phyloP scores from a whole-genome alignment of 169 alveolate genomes.

The Plasmodium knowlesi region DNA sequence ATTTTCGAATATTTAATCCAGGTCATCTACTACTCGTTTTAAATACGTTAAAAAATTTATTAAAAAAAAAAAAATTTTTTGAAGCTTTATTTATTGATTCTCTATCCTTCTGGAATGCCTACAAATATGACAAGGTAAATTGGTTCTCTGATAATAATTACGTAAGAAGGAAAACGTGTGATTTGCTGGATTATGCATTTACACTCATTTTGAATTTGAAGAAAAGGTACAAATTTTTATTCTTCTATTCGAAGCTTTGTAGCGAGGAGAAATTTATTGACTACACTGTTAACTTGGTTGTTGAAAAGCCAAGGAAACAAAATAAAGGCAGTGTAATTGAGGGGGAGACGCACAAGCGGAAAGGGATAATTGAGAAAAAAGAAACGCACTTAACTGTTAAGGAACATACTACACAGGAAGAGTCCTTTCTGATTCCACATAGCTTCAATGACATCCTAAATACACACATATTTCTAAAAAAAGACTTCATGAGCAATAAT shows the following conservation, averaged over 20 bases:
- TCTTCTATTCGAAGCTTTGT: slow-evolving; percentile 47
- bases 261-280: slow-evolving; percentile 57
- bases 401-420: slow-evolving; percentile 16
- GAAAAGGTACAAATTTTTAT: slow-evolving; percentile 53
- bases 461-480: slow-evolving; percentile 63
- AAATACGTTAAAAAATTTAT: slow-evolving; percentile 64
- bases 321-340: neutral
- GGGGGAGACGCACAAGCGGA: neutral
- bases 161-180: slow-evolving; percentile 59
- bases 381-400: neutral
- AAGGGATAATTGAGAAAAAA: neutral
- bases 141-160: slow-evolving; percentile 63
- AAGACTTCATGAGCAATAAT: slow-evolving; percentile 51
- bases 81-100: slow-evolving; percentile 68
- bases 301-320: neutral
- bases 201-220: slow-evolving; percentile 71
- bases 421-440: slow-evolving; percentile 53
- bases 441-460: slow-evolving; percentile 65
- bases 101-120: slow-evolving; percentile 60
- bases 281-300: slow-evolving; percentile 48
- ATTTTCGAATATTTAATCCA: slow-evolving; percentile 70
- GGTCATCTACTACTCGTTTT: slow-evolving; percentile 58
- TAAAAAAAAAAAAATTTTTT: slow-evolving; percentile 26
- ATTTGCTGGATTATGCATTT: slow-evolving; percentile 64
- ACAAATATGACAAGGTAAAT: slow-evolving; percentile 73